Evolutionary conservation across 2,329 filamentous ascomycete species (phyloP).

Genomic region (Waltergamsia citrina): DNA sequence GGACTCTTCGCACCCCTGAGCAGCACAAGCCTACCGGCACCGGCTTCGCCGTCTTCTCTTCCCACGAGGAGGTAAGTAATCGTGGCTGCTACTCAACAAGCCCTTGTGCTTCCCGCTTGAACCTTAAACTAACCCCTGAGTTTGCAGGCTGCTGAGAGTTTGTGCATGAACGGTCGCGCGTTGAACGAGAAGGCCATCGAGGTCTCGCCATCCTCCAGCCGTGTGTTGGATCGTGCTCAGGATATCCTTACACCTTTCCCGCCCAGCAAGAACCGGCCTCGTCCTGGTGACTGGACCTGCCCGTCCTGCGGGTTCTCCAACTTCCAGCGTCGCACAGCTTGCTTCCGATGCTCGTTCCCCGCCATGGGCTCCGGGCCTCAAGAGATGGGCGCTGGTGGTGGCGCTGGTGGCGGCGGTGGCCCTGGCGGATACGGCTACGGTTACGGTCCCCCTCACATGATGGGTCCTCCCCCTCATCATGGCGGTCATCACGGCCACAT

Average conservation of each 20-base stretch:
- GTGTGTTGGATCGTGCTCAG: constrained; percentile 88
- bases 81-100: neutral
- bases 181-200: constrained; percentile 99
- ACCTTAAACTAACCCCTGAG: neutral
- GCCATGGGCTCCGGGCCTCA: constrained; percentile 70
- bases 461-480: constrained; percentile 56
- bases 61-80: constrained; percentile 84
- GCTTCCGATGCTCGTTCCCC: constrained; percentile 99
- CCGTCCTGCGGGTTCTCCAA: constrained; percentile 98
- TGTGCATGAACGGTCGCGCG: constrained; percentile 98
- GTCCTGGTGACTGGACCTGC: constrained; percentile 97
- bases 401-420: constrained; percentile 42
- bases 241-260: constrained; percentile 97
- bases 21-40: constrained; percentile 99
- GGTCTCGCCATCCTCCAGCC: constrained; percentile 93
- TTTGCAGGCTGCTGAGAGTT: constrained; percentile 78
- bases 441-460: constrained; percentile 65
- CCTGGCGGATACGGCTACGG: constrained; percentile 48
- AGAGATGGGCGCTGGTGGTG: constrained; percentile 44
- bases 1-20: constrained; percentile 94
- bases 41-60: constrained; percentile 96
- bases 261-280: constrained; percentile 94
- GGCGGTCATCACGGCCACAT: constrained; percentile 38
- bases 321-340: constrained; percentile 96
- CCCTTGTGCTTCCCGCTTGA: neutral